Conservation (phyloP, 129 eudicot genomes). For the Deinandra increscens region DNA sequence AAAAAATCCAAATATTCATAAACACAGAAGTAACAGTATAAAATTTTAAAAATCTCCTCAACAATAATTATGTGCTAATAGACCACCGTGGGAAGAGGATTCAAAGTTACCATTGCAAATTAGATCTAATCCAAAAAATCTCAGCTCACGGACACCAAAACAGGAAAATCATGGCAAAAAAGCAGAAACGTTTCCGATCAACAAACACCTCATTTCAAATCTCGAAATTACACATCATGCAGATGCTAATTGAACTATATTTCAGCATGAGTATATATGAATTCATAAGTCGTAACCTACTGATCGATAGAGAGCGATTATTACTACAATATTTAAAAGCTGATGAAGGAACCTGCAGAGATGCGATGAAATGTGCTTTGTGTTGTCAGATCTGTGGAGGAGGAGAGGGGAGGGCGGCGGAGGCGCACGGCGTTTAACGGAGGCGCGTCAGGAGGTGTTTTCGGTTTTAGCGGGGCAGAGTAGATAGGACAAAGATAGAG, state of each 20-base stretch:
- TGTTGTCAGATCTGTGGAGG: conserved; percentile 11
- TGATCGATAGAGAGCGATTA: background rate
- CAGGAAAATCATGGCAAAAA: background rate
- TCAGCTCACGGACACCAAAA: conserved; percentile 17
- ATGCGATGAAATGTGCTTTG: conserved; percentile 10
- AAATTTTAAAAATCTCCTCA: background rate
- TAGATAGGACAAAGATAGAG: conserved; percentile 3
- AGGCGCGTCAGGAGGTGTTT: conserved; percentile 25
- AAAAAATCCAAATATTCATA: conserved; percentile 16
- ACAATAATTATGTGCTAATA: background rate
- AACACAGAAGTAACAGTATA: conserved; percentile 6
- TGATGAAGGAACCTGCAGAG: conserved; percentile 1
- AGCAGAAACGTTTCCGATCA: background rate
- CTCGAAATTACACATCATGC: conserved; percentile 16
- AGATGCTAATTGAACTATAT: conserved; percentile 7
- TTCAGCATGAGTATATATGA: conserved; percentile 1
- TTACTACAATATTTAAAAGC: conserved; percentile 1
- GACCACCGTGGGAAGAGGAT: background rate
- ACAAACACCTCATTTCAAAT: conserved; percentile 8
- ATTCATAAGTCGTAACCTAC: conserved; percentile 8
- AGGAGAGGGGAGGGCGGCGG: conserved; percentile 5
- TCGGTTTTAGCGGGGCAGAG: conserved; percentile 18
- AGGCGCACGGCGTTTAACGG: conserved; percentile 13
- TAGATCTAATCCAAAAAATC: conserved; percentile 34
- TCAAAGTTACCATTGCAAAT: conserved; percentile 19